Evolutionary conservation across 163 green algal species (phyloP), one percentile per base, ranked within the genome.

Genomic region (Trebouxia gelatinosa): DNA sequence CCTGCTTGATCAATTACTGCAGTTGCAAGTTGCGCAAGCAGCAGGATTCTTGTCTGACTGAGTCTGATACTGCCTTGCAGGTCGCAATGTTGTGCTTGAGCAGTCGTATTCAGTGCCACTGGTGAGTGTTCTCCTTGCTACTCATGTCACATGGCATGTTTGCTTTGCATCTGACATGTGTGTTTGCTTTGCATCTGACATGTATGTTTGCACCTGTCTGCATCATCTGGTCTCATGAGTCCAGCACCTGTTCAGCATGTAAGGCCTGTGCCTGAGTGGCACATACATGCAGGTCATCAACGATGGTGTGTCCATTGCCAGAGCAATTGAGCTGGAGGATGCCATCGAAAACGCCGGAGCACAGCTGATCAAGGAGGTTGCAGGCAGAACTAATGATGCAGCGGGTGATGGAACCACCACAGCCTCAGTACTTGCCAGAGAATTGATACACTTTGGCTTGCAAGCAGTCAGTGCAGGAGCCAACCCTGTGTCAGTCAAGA

Each of bases 301-400:
- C 84, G 96, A 99, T 81, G 96, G 96, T 50, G 96, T 99, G 35
- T 97, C 95, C 67, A 99, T 99, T 78, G 96, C 96, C 2, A 91
- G 95, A 40, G 96, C 95, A 50, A 99, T 99, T 77, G 96, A 99
- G 80, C 89, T 99, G 78, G 77, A 89, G 57, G 95, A 98, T 82
- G 84, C 96, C 28, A 90, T 98, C 62, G 96, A 99, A 89, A 99
- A 99, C 67, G 95, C 96, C 28, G 96, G 96, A n/a, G 96, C 96
- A 0, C 96, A 99, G 91, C 92, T 99, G 19, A 98, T 99, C 89
- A 98, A 98, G 87, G 96, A 99, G 90, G 95, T 99, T 38, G 96
- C 96, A 38, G 97, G 96, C 62, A 92, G 93, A 70, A 99, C 96
- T 75, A 99, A 99, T 84, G 96, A 99, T 85, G 89, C 92, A 39